A percentile compares a stretch with the other conserved stretches of the same genome.
These are phyloP conservation scores for Russula brevipes DNA, from an alignment of 768 basidiomycete genomes.

Conservation along the genomic window DNA sequence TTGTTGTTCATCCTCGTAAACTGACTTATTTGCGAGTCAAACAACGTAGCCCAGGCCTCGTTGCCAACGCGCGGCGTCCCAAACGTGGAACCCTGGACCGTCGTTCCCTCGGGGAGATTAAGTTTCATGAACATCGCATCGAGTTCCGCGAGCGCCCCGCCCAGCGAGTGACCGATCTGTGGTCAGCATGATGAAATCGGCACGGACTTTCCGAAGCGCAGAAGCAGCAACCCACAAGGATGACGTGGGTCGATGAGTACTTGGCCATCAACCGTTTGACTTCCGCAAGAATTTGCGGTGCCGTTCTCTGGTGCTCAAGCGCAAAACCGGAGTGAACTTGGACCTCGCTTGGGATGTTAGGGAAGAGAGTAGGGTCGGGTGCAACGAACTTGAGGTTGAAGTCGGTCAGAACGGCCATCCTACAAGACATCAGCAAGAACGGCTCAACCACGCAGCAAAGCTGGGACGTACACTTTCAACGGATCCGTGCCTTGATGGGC, in stretches of 20 bases:
- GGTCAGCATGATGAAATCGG: not conserved
- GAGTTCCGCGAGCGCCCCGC: not conserved
- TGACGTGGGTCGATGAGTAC: not conserved
- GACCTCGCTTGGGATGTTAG: not conserved
- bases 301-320: not conserved
- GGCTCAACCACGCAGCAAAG: not conserved
- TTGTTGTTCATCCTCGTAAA: not conserved
- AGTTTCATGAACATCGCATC: not conserved
- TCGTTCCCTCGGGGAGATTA: not conserved
- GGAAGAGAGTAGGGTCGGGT: constrained; percentile 20
- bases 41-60: not conserved
- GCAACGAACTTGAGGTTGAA: not conserved
- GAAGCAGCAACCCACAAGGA: not conserved
- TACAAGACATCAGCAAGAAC: not conserved
- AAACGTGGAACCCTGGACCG: not conserved
- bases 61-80: not conserved
- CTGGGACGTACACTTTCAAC: constrained; percentile 5
- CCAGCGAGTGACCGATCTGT: not conserved
- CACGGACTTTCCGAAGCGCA: not conserved
- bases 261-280: not conserved
- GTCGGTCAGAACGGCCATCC: constrained; percentile 20
- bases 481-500: constrained; percentile 25
- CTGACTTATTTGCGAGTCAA: not conserved
- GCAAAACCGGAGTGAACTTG: not conserved
- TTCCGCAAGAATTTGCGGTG: not conserved